phyloP scores from a whole-genome alignment of 2,329 filamentous ascomycete species.

The Colletotrichum liriopes region DNA sequence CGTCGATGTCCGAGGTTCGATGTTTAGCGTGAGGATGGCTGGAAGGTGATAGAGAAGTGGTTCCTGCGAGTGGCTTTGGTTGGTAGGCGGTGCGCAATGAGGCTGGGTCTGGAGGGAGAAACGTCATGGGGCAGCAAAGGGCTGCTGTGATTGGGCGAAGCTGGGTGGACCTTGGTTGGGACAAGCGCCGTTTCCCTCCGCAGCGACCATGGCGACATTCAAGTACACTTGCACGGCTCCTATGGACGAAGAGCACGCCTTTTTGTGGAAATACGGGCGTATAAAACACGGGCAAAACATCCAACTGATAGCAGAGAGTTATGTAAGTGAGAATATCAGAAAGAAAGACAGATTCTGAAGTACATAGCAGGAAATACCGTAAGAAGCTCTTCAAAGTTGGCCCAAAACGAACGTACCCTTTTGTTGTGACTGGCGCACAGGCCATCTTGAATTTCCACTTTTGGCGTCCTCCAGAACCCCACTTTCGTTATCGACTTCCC shows the following conservation, averaged over 20 bases:
- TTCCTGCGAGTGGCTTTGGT: conserved; percentile 36
- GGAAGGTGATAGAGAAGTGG: conserved; percentile 34
- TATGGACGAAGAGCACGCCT: not conserved
- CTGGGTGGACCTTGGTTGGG: conserved; percentile 30
- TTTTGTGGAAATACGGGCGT: not conserved
- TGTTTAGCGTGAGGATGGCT: conserved; percentile 40
- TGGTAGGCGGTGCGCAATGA: conserved; percentile 40
- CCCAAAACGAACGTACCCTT: not conserved
- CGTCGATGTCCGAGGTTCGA: conserved; percentile 32
- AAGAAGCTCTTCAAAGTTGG: not conserved
- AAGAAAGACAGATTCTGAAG: not conserved
- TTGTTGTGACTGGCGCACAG: conserved; percentile 19
- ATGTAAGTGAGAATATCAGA: not conserved
- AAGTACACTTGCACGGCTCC: not conserved
- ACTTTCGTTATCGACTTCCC: conserved; percentile 36
- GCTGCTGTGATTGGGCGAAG: conserved; percentile 39
- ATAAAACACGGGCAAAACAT: not conserved
- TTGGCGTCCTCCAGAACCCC: conserved; percentile 17
- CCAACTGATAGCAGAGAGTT: no score
- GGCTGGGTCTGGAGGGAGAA: conserved; percentile 41
- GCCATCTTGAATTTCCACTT: conserved; percentile 28
- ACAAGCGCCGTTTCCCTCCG: conserved; percentile 41
- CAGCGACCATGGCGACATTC: conserved; percentile 40
- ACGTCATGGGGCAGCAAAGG: conserved; percentile 44
- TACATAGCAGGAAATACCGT: not conserved